phyloP scores from a whole-genome alignment of 768 basidiomycete species.

The Suillus ampliporus region DNA sequence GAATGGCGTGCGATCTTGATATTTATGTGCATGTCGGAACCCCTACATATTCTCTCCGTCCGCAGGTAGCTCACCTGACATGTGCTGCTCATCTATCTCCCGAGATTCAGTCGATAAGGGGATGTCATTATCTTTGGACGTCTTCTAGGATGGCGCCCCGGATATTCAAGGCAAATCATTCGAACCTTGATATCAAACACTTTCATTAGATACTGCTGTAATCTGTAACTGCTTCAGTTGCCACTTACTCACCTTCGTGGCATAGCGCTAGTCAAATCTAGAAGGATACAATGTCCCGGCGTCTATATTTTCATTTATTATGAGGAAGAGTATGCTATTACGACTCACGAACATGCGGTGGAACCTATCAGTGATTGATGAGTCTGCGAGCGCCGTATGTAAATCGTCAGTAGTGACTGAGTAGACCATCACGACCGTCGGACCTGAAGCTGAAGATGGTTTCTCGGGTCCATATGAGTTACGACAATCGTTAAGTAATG shows the following conservation, averaged over 20 bases:
- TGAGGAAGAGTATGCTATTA: too few relatives aligned
- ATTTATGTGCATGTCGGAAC: background rate
- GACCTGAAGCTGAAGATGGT: background rate
- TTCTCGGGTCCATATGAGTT: background rate
- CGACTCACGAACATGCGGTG: slow-evolving; percentile 2
- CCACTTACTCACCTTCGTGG: background rate
- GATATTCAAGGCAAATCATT: background rate
- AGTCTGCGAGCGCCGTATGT: too few relatives aligned
- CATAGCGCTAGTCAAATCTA: background rate
- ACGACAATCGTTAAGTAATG: slow-evolving; percentile 1
- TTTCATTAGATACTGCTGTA: background rate
- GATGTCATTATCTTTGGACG: too few relatives aligned
- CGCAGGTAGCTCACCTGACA: background rate
- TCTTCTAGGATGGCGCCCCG: background rate
- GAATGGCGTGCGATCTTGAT: background rate
- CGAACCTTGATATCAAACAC: background rate
- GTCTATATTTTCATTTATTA: too few relatives aligned
- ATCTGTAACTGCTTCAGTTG: background rate
- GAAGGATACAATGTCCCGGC: too few relatives aligned
- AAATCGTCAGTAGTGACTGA: too few relatives aligned
- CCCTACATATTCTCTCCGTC: background rate
- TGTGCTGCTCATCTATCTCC: background rate
- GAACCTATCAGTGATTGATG: background rate
- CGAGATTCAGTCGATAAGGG: too few relatives aligned
- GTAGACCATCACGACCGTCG: background rate